Conservation (phyloP, 2,329 filamentous ascomycete species). For the Phyllosticta capitalensis region DNA sequence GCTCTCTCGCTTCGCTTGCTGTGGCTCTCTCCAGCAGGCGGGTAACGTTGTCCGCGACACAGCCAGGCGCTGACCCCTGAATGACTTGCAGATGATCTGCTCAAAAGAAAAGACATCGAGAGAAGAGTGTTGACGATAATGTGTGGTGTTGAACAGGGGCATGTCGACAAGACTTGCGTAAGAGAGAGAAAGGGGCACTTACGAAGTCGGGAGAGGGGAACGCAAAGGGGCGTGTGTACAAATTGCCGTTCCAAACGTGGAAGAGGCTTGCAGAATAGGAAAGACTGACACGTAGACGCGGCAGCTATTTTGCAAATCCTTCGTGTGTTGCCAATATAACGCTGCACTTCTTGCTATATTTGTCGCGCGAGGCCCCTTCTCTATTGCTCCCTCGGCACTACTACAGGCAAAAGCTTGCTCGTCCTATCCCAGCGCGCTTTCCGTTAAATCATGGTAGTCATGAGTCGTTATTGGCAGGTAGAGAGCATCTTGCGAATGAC, state of each 20-base stretch:
- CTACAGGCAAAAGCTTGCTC: neutral
- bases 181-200: neutral
- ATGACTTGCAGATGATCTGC: slow-evolving; percentile 12
- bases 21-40: neutral
- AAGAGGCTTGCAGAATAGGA: neutral
- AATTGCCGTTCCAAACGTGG: neutral
- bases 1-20: neutral
- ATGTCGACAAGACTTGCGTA: neutral
- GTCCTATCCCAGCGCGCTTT: neutral
- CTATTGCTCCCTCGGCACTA: neutral
- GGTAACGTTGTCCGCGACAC: slow-evolving; percentile 8
- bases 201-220: neutral
- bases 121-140: slow-evolving; percentile 3
- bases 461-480: slow-evolving; percentile 53
- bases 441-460: neutral
- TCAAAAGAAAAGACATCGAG: slow-evolving; percentile 1
- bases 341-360: slow-evolving; percentile 6
- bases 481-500: slow-evolving; percentile 91
- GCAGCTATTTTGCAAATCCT: neutral
- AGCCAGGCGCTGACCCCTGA: slow-evolving; percentile 5
- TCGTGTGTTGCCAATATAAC: slow-evolving; percentile 1
- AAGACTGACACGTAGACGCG: neutral
- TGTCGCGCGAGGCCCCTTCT: neutral
- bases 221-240: neutral
- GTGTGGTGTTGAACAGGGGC: neutral